Evolutionary conservation across 257 asterid genomes (phyloP).

Genomic region (Salvia hispanica): DNA sequence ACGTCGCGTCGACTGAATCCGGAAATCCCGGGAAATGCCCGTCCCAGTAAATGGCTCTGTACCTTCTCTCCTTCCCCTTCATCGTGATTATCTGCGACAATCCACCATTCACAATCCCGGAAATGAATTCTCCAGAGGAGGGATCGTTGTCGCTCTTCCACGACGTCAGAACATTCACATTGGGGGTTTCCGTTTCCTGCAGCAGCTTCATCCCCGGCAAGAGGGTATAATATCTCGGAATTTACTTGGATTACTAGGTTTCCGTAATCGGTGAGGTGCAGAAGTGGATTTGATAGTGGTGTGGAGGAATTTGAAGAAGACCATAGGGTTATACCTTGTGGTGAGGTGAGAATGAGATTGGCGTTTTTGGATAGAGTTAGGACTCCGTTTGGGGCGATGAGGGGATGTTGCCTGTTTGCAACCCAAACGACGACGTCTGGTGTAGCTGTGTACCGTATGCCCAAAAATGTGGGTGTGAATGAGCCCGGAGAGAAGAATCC

Average conservation of each 20-base stretch:
- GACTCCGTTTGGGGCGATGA: background rate
- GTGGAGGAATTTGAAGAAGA: slow-evolving; percentile 18
- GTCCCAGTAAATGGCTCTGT: slow-evolving; percentile 28
- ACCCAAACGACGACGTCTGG: slow-evolving; percentile 34
- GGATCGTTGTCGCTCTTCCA: slow-evolving; percentile 32
- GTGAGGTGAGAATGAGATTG: slow-evolving; percentile 2
- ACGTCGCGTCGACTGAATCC: background rate
- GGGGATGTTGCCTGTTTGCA: slow-evolving; percentile 24
- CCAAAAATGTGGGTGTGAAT: slow-evolving; percentile 16
- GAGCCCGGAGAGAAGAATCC: slow-evolving; percentile 17
- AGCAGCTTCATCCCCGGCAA: slow-evolving; percentile 31
- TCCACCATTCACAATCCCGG: slow-evolving; percentile 23
- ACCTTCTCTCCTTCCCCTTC: background rate
- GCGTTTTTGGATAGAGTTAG: slow-evolving; percentile 13
- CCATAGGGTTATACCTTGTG: slow-evolving; percentile 5
- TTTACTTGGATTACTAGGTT: slow-evolving; percentile 20
- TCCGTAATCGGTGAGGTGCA: slow-evolving; percentile 14
- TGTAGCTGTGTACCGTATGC: slow-evolving; percentile 26
- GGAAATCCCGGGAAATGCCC: slow-evolving; percentile 16
- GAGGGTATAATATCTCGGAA: slow-evolving; percentile 8
- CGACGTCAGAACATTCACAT: slow-evolving; percentile 14
- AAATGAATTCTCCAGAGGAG: slow-evolving; percentile 20
- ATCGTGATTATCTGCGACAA: slow-evolving; percentile 16
- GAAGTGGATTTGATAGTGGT: background rate
- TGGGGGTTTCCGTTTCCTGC: slow-evolving; percentile 15